phyloP scores from a whole-genome alignment of 371 early-diverging fungal genomes.

The Fennellomyces sp. region DNA sequence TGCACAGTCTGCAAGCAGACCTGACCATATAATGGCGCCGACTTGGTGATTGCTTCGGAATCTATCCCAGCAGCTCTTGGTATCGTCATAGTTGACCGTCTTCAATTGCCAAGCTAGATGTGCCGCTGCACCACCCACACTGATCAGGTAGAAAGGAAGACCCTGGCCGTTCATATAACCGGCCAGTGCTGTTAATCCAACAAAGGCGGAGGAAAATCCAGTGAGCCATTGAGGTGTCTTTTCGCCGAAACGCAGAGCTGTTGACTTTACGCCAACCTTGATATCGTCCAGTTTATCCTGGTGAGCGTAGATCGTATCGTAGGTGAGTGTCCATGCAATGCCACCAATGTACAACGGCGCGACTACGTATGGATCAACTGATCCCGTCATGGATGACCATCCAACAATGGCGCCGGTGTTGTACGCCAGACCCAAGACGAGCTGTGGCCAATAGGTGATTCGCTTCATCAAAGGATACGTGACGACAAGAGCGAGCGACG shows the following conservation, averaged over 20 bases:
- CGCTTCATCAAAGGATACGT: slow-evolving; percentile 97
- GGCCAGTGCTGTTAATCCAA: slow-evolving; percentile 68
- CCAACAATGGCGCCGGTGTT: slow-evolving; percentile 96
- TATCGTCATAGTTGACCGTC: slow-evolving; percentile 70
- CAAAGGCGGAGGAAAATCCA: slow-evolving; percentile 72
- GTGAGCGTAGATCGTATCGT: slow-evolving; percentile 97
- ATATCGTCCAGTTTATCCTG: slow-evolving; percentile 93
- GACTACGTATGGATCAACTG: slow-evolving; percentile 66
- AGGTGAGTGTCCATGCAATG: slow-evolving; percentile 93
- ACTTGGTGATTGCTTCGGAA: slow-evolving; percentile 80
- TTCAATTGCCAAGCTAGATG: slow-evolving; percentile 86
- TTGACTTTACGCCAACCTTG: slow-evolving; percentile 88
- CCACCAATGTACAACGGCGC: slow-evolving; percentile 89
- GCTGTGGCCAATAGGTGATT: slow-evolving; percentile 94
- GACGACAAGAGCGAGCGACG: slow-evolving; percentile 78
- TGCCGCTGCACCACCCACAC: slow-evolving; percentile 73
- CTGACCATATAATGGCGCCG: slow-evolving; percentile 77
- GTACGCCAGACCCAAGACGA: slow-evolving; percentile 87
- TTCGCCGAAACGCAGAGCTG: slow-evolving; percentile 86
- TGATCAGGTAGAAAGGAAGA: slow-evolving; percentile 68
- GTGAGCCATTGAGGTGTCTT: slow-evolving; percentile 73
- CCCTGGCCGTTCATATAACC: slow-evolving; percentile 86
- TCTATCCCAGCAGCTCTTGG: slow-evolving; percentile 70
- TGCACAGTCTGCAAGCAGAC: slow-evolving; percentile 63
- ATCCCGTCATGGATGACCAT: slow-evolving; percentile 89